Percentiles rank a stretch among this genome's conserved stretches.
phyloP scores from a whole-genome alignment of 768 basidiomycete species.

The Suillus brevipes region DNA sequence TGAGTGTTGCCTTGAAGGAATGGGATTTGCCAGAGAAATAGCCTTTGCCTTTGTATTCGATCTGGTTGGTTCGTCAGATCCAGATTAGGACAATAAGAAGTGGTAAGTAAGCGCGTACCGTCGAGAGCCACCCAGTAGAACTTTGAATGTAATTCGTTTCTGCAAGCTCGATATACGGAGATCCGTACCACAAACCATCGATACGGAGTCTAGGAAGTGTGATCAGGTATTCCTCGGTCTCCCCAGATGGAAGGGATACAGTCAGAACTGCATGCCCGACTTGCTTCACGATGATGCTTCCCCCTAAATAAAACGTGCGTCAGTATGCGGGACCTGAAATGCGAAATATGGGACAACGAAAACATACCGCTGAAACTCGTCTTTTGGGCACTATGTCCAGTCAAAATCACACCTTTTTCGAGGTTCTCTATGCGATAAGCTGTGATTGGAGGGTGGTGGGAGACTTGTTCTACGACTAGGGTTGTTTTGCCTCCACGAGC shows the following conservation, averaged over 20 bases:
- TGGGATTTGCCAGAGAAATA: slow-evolving; percentile 95
- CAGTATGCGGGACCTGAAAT: not conserved
- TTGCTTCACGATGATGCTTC: slow-evolving; percentile 86
- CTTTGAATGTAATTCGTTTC: slow-evolving; percentile 79
- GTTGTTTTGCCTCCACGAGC: slow-evolving; percentile 76
- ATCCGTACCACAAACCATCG: slow-evolving; percentile 89
- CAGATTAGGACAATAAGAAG: slow-evolving; percentile 5
- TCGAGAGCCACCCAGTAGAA: slow-evolving; percentile 59
- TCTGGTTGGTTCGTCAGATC: slow-evolving; percentile 42
- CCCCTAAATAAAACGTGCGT: slow-evolving; percentile 39
- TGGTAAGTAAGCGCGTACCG: slow-evolving; percentile 34
- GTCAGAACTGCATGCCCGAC: slow-evolving; percentile 90
- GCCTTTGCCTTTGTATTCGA: slow-evolving; percentile 96
- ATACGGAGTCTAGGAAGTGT: slow-evolving; percentile 91
- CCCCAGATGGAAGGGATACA: slow-evolving; percentile 56
- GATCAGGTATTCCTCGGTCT: slow-evolving; percentile 76
- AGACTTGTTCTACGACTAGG: slow-evolving; percentile 92
- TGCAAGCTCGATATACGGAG: slow-evolving; percentile 88
- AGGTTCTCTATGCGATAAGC: slow-evolving; percentile 87
- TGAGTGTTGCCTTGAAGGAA: slow-evolving; percentile 82
- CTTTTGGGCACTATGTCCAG: slow-evolving; percentile 94
- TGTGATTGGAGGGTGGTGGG: slow-evolving; percentile 90
- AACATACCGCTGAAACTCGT: slow-evolving; percentile 80
- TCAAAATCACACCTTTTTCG: slow-evolving; percentile 69
- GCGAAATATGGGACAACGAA: not conserved